These are phyloP conservation scores for Friedmanniomyces endolithicus DNA, from an alignment of 495 filamentous ascomycete genomes.

Conservation along the genomic window DNA sequence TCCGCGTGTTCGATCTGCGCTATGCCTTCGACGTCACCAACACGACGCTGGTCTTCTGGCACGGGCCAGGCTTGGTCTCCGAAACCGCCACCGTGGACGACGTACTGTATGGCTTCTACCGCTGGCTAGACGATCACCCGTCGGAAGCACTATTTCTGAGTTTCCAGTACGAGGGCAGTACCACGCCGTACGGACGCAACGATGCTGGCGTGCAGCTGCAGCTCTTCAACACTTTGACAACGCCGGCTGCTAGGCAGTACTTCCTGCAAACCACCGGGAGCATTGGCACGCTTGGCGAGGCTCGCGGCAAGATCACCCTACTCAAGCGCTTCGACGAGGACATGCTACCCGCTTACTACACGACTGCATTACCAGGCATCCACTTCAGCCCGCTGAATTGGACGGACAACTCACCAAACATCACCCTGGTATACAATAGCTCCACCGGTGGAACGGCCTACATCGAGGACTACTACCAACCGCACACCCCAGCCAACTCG, in stretches of 20 bases:
- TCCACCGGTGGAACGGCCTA: constrained; percentile 27
- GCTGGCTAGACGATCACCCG: constrained; percentile 29
- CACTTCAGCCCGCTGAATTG: constrained; percentile 34
- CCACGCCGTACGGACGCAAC: constrained; percentile 16
- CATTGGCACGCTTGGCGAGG: constrained; percentile 33
- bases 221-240: constrained; percentile 29
- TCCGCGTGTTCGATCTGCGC: constrained; percentile 42
- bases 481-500: constrained; percentile 21
- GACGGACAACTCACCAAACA: constrained; percentile 31
- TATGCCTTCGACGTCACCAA: constrained; percentile 38
- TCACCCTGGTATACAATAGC: constrained; percentile 31
- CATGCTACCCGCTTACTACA: constrained; percentile 26
- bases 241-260: constrained; percentile 29
- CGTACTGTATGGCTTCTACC: constrained; percentile 39
- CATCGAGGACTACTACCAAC: constrained; percentile 37
- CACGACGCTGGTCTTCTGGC: constrained; percentile 39
- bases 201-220: constrained; percentile 30
- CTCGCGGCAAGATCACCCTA: constrained; percentile 34
- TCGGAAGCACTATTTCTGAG: constrained; percentile 25
- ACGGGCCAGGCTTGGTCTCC: constrained; percentile 35
- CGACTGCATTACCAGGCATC: constrained; percentile 28
- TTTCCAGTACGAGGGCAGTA: constrained; percentile 32
- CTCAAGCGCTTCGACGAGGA: constrained; percentile 35
- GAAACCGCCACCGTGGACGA: constrained; percentile 35
- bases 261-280: constrained; percentile 30